These are phyloP conservation scores for Globisporangium nunn DNA, from an alignment of 352 stramenopile species.

Conservation along the genomic window DNA sequence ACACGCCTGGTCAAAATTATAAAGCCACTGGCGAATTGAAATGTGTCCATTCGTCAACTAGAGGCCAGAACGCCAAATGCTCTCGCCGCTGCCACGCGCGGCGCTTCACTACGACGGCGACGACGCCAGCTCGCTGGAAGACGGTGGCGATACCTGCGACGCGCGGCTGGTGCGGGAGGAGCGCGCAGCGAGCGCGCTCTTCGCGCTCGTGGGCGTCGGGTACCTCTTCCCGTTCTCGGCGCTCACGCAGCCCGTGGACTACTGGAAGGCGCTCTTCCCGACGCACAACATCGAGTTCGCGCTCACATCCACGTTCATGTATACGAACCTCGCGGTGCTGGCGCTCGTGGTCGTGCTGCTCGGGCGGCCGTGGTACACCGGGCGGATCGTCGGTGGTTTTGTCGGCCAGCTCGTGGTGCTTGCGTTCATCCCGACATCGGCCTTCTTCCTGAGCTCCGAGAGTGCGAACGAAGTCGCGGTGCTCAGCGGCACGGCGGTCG, in stretches of 20 bases:
- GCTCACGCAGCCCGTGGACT: conserved; percentile 85
- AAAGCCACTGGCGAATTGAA: too few species aligned
- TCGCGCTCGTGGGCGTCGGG: conserved; percentile 64
- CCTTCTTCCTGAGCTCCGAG: conserved; percentile 65
- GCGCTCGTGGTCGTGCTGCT: conserved; percentile 56
- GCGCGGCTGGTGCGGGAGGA: conserved; percentile 37
- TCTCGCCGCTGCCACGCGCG: conserved; percentile 45
- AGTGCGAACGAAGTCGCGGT: conserved; percentile 58
- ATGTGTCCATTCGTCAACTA: too few species aligned
- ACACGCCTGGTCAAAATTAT: too few species aligned
- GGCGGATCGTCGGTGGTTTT: conserved; percentile 76
- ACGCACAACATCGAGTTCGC: conserved; percentile 86
- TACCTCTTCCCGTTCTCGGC: conserved; percentile 87
- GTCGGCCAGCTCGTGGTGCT: conserved; percentile 63
- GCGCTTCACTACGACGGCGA: conserved; percentile 27
- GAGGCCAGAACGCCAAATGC: conserved; percentile 18
- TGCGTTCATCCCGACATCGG: conserved; percentile 69
- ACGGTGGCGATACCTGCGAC: neutral
- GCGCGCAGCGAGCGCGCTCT: conserved; percentile 47
- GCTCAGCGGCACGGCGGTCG: conserved; percentile 52
- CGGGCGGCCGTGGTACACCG: conserved; percentile 55
- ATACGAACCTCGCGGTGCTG: conserved; percentile 71
- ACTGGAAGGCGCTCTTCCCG: conserved; percentile 81
- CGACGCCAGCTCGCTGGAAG: conserved; percentile 1
- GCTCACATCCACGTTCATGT: conserved; percentile 81